Conservation (phyloP, 148 eudicot species). For the Cornus suecica region DNA sequence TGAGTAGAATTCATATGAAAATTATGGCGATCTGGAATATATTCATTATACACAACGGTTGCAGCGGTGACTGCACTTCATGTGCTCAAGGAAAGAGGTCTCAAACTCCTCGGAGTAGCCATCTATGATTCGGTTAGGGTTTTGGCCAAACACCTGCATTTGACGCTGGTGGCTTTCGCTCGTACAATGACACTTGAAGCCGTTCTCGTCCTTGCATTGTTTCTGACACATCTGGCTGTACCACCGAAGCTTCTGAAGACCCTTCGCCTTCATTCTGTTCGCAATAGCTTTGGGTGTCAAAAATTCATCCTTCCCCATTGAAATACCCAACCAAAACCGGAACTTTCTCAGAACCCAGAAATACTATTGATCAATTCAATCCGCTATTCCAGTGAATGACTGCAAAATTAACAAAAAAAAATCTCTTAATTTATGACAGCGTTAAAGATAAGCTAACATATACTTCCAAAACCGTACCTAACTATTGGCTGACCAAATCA, state of each 20-base stretch:
- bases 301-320: slow-evolving; percentile 92
- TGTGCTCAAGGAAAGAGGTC: slow-evolving; percentile 62
- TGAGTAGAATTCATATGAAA: slow-evolving; percentile 90
- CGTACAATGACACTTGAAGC: slow-evolving; percentile 94
- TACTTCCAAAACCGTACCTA: too few relatives aligned
- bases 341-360: neutral
- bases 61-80: slow-evolving; percentile 89
- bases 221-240: slow-evolving; percentile 97
- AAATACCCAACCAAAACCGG: neutral
- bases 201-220: slow-evolving; percentile 91
- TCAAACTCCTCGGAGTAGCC: slow-evolving; percentile 89
- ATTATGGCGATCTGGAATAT: slow-evolving; percentile 71
- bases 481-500: too few relatives aligned
- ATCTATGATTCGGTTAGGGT: slow-evolving; percentile 68
- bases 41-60: slow-evolving; percentile 88
- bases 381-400: neutral
- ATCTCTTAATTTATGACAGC: too few relatives aligned
- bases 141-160: slow-evolving; percentile 88
- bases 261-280: slow-evolving; percentile 88
- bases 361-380: neutral
- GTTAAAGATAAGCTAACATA: too few relatives aligned
- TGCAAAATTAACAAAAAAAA: neutral
- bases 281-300: slow-evolving; percentile 91
- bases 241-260: slow-evolving; percentile 89
- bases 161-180: slow-evolving; percentile 87